Percentiles rank a stretch among this genome's conserved stretches.
Conservation (phyloP, 345 rosid species). For the Pistacia integerrima region DNA sequence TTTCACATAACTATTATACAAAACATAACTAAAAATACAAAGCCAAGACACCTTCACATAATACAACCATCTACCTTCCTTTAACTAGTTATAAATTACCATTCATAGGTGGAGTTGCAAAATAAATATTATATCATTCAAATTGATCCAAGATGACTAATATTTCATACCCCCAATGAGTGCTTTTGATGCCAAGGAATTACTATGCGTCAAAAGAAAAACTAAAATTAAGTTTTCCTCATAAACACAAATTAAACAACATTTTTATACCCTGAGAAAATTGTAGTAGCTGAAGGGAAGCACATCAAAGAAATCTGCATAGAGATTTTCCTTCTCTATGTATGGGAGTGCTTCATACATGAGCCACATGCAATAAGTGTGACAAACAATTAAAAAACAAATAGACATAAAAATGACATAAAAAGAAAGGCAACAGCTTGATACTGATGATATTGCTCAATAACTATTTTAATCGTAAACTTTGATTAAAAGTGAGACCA, state of each 20-base stretch:
- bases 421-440: not conserved
- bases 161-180: not conserved
- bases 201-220: not conserved
- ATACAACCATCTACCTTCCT: too few species aligned
- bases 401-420: not conserved
- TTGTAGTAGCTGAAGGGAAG: conserved; percentile 64
- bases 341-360: conserved; percentile 78
- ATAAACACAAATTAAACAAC: conserved; percentile 7
- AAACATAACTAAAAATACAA: too few species aligned
- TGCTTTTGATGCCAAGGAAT: not conserved
- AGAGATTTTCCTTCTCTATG: conserved; percentile 58
- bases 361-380: conserved; percentile 50
- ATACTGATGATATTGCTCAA: not conserved
- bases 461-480: not conserved
- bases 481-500: not conserved
- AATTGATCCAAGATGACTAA: not conserved
- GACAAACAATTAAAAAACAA: conserved; percentile 18
- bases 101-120: not conserved
- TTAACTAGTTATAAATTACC: too few species aligned
- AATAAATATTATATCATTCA: not conserved
- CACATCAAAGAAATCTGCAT: conserved; percentile 45
- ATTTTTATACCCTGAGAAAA: conserved; percentile 58
- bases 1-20: too few species aligned
- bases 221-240: not conserved
- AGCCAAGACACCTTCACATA: too few species aligned